Percentiles rank a stretch among this genome's conserved stretches.
Evolutionary conservation across 2,329 filamentous ascomycete genomes (phyloP).

Genomic region (Mycosphaerella sp.): DNA sequence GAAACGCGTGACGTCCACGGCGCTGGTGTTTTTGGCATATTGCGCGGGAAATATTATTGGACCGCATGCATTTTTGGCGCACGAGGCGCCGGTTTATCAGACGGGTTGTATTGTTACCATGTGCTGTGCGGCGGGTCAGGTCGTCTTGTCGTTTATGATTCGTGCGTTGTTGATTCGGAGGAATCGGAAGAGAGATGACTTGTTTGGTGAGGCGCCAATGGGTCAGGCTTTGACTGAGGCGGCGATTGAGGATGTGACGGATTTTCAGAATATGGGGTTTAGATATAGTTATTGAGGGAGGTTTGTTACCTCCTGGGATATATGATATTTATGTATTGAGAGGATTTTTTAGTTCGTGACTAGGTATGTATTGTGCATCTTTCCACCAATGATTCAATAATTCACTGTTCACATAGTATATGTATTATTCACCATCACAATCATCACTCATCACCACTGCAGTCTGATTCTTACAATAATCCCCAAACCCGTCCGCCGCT

Average conservation of each 20-base stretch:
- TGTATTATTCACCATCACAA: too few relatives aligned
- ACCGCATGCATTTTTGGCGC: slow-evolving; percentile 42
- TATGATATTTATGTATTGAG: too few relatives aligned
- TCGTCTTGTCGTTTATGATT: slow-evolving; percentile 35
- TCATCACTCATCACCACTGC: too few relatives aligned
- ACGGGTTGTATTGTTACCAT: slow-evolving; percentile 50
- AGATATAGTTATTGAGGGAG: slow-evolving; percentile 23
- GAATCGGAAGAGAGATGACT: slow-evolving; percentile 38
- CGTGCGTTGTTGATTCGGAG: slow-evolving; percentile 35
- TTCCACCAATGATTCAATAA: too few relatives aligned
- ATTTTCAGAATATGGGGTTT: slow-evolving; percentile 34
- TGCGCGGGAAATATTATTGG: slow-evolving; percentile 46
- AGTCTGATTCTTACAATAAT: too few relatives aligned
- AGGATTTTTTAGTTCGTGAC: too few relatives aligned
- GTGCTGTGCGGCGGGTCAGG: slow-evolving; percentile 40
- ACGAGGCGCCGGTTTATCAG: slow-evolving; percentile 44
- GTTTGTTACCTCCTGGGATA: not conserved
- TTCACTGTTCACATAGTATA: too few relatives aligned
- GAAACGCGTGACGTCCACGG: slow-evolving; percentile 43
- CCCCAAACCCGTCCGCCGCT: too few relatives aligned
- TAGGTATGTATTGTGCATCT: too few relatives aligned
- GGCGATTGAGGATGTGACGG: slow-evolving; percentile 34
- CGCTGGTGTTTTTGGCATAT: slow-evolving; percentile 42
- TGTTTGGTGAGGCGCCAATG: slow-evolving; percentile 19
- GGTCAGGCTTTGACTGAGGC: slow-evolving; percentile 18